phyloP scores from a whole-genome alignment of 352 stramenopile species.

The Phytophthora europaea region DNA sequence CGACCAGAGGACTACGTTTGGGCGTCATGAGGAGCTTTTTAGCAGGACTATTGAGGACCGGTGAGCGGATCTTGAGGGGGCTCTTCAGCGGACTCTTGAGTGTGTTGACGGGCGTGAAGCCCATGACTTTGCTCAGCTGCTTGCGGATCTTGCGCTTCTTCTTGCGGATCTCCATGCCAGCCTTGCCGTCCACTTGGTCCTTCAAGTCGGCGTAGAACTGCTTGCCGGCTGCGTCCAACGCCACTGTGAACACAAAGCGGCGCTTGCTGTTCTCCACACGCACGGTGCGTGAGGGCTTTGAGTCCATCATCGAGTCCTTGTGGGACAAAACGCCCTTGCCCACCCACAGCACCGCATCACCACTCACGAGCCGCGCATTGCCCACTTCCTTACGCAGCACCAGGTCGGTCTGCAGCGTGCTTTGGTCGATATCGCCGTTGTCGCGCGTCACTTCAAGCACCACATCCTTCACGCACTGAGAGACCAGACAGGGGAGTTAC shows the following conservation, averaged over 20 bases:
- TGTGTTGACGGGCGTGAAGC: constrained; percentile 78
- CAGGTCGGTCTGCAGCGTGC: constrained; percentile 51
- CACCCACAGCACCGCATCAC: constrained; percentile 80
- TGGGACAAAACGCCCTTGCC: constrained; percentile 56
- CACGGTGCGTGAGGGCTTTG: constrained; percentile 47
- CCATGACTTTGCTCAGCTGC: constrained; percentile 62
- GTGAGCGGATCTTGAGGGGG: constrained; percentile 34
- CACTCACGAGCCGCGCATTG: constrained; percentile 82
- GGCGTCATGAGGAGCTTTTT: constrained; percentile 47
- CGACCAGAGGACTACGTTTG: constrained; percentile 56
- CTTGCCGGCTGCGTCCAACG: constrained; percentile 46
- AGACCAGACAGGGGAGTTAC: not conserved
- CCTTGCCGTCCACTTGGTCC: constrained; percentile 71
- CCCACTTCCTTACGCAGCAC: constrained; percentile 83
- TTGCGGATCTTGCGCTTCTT: constrained; percentile 89
- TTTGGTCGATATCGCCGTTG: constrained; percentile 51
- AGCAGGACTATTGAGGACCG: constrained; percentile 44
- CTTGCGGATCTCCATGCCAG: constrained; percentile 55
- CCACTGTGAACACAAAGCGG: constrained; percentile 73
- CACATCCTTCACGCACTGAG: constrained; percentile 66
- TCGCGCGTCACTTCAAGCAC: constrained; percentile 61
- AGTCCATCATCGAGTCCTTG: constrained; percentile 52
- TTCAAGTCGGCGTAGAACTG: constrained; percentile 77
- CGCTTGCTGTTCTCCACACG: constrained; percentile 69
- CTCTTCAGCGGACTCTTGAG: constrained; percentile 64